phyloP scores from a whole-genome alignment of 2,329 filamentous ascomycete species.

The Colletotrichum gloeosporioides region DNA sequence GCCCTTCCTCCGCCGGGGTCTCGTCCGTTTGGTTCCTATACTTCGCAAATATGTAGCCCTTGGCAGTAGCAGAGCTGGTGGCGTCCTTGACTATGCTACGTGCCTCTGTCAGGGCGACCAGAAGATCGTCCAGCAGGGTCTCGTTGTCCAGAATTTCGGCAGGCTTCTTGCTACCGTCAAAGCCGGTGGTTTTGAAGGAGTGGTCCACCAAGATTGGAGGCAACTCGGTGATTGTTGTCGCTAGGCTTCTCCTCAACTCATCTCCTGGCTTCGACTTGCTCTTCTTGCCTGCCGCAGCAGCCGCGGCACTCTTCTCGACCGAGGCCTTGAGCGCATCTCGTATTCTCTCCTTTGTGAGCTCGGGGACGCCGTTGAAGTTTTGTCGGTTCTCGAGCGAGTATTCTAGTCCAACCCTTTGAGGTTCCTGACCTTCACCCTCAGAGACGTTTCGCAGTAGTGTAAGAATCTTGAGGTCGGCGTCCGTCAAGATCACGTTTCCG shows the following conservation, averaged over 20 bases:
- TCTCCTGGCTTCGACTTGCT: slow-evolving; percentile 77
- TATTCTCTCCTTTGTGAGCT: slow-evolving; percentile 76
- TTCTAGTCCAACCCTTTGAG: slow-evolving; percentile 75
- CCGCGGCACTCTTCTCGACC: slow-evolving; percentile 61
- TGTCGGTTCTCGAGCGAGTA: slow-evolving; percentile 85
- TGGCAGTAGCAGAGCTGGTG: slow-evolving; percentile 67
- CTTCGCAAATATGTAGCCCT: slow-evolving; percentile 89
- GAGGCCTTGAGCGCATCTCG: slow-evolving; percentile 71
- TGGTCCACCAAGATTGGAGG: slow-evolving; percentile 90
- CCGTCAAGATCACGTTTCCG: slow-evolving; percentile 93
- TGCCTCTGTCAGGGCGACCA: slow-evolving; percentile 73
- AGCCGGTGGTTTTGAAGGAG: slow-evolving; percentile 71
- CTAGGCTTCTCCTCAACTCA: slow-evolving; percentile 79
- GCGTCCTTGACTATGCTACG: slow-evolving; percentile 73
- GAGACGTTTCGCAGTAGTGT: slow-evolving; percentile 80
- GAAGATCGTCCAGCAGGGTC: slow-evolving; percentile 66
- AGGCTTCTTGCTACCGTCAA: slow-evolving; percentile 72
- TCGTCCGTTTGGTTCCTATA: slow-evolving; percentile 39
- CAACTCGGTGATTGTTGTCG: slow-evolving; percentile 84
- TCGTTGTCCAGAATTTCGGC: slow-evolving; percentile 74
- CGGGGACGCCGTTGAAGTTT: slow-evolving; percentile 79
- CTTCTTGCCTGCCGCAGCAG: slow-evolving; percentile 63
- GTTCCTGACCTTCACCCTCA: slow-evolving; percentile 84
- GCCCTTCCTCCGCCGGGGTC: slow-evolving; percentile 34
- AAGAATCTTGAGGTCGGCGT: slow-evolving; percentile 81